Conservation (phyloP, 352 stramenopile species). For the Phytophthora fragariaefolia region DNA sequence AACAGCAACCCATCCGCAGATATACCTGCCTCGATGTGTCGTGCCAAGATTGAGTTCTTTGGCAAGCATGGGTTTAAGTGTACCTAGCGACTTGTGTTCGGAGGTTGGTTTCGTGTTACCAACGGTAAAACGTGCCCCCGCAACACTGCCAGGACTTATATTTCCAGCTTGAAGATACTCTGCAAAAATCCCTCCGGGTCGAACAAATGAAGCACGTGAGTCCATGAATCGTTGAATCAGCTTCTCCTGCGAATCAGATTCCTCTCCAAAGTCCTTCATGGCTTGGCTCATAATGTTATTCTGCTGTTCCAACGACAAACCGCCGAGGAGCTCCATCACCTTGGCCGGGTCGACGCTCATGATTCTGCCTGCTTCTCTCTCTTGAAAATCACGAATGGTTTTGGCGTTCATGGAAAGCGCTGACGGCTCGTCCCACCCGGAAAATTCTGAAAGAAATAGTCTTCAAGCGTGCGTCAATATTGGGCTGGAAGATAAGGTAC, state of each 20-base stretch:
- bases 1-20: conserved; percentile 41
- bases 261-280: conserved; percentile 4
- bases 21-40: conserved; percentile 38
- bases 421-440: no score
- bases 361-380: no score
- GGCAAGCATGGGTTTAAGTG: conserved; percentile 32
- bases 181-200: conserved; percentile 24
- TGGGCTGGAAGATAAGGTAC: no score
- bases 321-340: conserved; percentile 12
- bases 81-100: conserved; percentile 9
- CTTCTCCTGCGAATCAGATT: conserved; percentile 13
- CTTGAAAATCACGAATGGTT: no score
- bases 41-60: conserved; percentile 33
- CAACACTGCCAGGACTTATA: neutral
- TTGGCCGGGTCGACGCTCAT: conserved; percentile 12
- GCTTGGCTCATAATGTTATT: neutral
- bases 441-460: no score
- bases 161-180: conserved; percentile 13
- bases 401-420: no score
- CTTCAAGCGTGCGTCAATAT: no score
- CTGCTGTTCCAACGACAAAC: conserved; percentile 8
- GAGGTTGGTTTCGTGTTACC: conserved; percentile 20
- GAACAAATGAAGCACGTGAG: conserved; percentile 24
- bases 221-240: conserved; percentile 32
- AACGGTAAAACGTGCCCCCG: conserved; percentile 3